These are phyloP conservation scores for Pseudoscleropodium purum DNA, from an alignment of 225 moss, liverwort and hornwort genomes.

Conservation along the genomic window DNA sequence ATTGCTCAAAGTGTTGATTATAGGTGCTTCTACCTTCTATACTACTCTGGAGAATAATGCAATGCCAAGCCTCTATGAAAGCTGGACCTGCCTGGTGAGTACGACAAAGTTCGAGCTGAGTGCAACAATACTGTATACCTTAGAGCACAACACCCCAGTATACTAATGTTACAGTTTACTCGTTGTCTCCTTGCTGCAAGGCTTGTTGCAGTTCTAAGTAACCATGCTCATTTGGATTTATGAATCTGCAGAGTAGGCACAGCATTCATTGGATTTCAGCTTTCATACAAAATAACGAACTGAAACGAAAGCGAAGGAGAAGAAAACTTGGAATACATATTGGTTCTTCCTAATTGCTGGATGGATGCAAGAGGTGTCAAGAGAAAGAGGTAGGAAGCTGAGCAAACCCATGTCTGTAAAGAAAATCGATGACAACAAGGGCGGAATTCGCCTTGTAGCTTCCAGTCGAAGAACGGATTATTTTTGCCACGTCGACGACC, in stretches of 20 bases:
- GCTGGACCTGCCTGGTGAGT: neutral
- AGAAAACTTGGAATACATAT: neutral
- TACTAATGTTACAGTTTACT: neutral
- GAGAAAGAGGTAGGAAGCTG: neutral
- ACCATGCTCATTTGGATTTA: constrained; percentile 44
- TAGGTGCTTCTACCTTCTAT: neutral
- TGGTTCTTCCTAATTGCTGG: neutral
- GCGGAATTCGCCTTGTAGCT: constrained; percentile 45
- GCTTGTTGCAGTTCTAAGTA: constrained; percentile 44
- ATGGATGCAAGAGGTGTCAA: neutral
- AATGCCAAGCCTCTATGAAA: neutral
- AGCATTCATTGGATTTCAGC: neutral
- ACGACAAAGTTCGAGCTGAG: neutral
- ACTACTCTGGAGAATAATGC: neutral
- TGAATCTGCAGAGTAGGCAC: constrained; percentile 11
- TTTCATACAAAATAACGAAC: neutral
- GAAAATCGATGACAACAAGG: constrained; percentile 46
- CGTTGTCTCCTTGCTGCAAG: constrained; percentile 46
- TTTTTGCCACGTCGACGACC: constrained; percentile 31
- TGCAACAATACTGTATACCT: neutral
- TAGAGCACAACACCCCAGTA: neutral
- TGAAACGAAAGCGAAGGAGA: neutral
- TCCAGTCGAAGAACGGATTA: constrained; percentile 29
- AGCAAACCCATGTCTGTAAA: constrained; percentile 46
- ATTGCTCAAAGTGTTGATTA: neutral